phyloP scores from a whole-genome alignment of 441 rosid species.

The Arabidopsis lyrata region DNA sequence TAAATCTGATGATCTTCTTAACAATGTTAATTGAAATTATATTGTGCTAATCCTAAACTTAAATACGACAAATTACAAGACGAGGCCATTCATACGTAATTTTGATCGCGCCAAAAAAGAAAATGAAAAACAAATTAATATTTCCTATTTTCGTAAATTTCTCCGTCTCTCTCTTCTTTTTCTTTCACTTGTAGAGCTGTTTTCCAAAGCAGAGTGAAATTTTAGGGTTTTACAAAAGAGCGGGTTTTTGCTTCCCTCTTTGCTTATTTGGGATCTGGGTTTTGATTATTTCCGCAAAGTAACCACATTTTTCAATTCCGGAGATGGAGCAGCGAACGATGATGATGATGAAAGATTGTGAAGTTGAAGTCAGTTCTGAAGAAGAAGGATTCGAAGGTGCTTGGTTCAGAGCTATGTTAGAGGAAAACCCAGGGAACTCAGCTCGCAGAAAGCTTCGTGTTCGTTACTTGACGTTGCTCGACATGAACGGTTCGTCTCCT shows the following conservation, averaged over 20 bases:
- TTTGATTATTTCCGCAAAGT: not conserved
- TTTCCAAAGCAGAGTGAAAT: not conserved
- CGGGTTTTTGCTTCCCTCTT: not conserved
- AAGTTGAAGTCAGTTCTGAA: slow-evolving; percentile 13
- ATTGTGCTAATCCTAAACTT: not conserved
- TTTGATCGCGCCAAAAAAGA: not conserved
- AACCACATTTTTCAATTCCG: not conserved
- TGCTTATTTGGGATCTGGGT: not conserved
- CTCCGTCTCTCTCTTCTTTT: not conserved
- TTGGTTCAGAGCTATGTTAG: slow-evolving; percentile 52
- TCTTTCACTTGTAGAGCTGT: not conserved
- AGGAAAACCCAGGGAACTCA: slow-evolving; percentile 45
- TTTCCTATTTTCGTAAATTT: not conserved
- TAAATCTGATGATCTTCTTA: no score
- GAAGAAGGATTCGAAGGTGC: slow-evolving; percentile 50
- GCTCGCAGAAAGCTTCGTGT: slow-evolving; percentile 41
- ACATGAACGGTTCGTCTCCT: slow-evolving; percentile 45
- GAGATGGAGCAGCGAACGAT: not conserved
- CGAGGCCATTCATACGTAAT: not conserved
- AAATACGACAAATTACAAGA: not conserved
- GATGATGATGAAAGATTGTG: not conserved
- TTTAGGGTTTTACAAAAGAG: slow-evolving; percentile 4
- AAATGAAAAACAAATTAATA: not conserved
- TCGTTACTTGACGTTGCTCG: slow-evolving; percentile 44
- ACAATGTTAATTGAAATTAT: not conserved